Percentiles rank a stretch among this genome's conserved stretches.
Conservation (phyloP, 2,329 filamentous ascomycete species). For the Xylariaceae sp. region DNA sequence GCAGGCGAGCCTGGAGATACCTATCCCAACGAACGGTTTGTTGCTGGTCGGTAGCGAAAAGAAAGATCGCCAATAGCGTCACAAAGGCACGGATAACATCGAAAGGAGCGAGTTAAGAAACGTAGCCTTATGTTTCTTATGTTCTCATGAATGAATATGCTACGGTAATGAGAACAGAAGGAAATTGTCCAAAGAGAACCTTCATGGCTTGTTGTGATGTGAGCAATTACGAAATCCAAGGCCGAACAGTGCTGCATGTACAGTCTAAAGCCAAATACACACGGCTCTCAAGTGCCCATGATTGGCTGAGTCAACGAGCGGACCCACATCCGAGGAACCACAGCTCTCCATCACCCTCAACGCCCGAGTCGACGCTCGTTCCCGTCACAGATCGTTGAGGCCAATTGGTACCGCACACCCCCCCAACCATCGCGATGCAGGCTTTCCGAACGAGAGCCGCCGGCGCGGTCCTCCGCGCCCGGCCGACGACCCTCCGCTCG, state of each 20-base stretch:
- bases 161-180: too few species aligned
- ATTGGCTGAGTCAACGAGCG: constrained; percentile 19
- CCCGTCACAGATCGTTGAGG: constrained; percentile 15
- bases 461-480: constrained; percentile 36
- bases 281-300: constrained; percentile 12
- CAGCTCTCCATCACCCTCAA: constrained; percentile 15
- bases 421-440: constrained; percentile 27
- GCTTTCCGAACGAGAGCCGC: constrained; percentile 42
- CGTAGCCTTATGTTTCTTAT: too few species aligned
- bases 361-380: constrained; percentile 12
- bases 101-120: too few species aligned
- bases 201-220: too few species aligned
- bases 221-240: too few species aligned
- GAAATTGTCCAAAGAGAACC: too few species aligned
- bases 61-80: too few species aligned
- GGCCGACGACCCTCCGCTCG: constrained; percentile 31
- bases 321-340: constrained; percentile 20
- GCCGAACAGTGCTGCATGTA: constrained; percentile 3
- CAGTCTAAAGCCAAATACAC: neutral
- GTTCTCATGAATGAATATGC: too few species aligned
- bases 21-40: too few species aligned
- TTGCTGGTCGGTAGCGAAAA: too few species aligned
- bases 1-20: too few species aligned
- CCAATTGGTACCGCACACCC: constrained; percentile 27
- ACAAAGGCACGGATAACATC: too few species aligned